Percentiles rank a stretch among this genome's conserved stretches.
Evolutionary conservation across 352 stramenopile genomes (phyloP).

Genomic region (Globisporangium paroecandrum): DNA sequence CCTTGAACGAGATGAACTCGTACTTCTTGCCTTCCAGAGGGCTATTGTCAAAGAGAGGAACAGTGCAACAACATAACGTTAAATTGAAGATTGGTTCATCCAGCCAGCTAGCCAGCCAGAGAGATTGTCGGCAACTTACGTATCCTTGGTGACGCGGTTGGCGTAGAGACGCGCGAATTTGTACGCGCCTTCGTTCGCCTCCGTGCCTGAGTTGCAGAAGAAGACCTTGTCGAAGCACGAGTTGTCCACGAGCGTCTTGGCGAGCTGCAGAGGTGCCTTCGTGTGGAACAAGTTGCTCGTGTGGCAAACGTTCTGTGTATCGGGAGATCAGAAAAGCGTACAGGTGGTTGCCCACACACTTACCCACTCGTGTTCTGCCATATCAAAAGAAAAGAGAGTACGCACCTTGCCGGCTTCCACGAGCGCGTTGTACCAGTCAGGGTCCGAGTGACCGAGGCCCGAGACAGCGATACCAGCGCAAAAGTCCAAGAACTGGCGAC

Average conservation of each 20-base stretch:
- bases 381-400: neutral
- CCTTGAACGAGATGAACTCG: conserved; percentile 87
- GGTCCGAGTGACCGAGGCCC: conserved; percentile 88
- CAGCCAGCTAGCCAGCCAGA: neutral
- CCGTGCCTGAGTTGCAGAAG: conserved; percentile 96
- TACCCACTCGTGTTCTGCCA: neutral
- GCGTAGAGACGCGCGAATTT: conserved; percentile 86
- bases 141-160: conserved; percentile 60
- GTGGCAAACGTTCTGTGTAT: conserved; percentile 91
- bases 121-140: conserved; percentile 31
- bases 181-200: conserved; percentile 87
- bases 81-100: neutral
- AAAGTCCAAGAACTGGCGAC: conserved; percentile 89
- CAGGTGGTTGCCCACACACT: neutral
- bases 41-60: conserved; percentile 17
- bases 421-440: conserved; percentile 73
- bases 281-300: conserved; percentile 98
- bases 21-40: conserved; percentile 72
- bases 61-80: neutral
- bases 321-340: conserved; percentile 37
- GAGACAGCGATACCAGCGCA: conserved; percentile 92
- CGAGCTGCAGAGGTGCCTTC: conserved; percentile 89
- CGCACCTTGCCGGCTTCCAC: conserved; percentile 51
- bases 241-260: conserved; percentile 94
- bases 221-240: conserved; percentile 97